Conservation (phyloP, 1,284 basidiomycete genomes). For the Apiotrichum laibachii region DNA sequence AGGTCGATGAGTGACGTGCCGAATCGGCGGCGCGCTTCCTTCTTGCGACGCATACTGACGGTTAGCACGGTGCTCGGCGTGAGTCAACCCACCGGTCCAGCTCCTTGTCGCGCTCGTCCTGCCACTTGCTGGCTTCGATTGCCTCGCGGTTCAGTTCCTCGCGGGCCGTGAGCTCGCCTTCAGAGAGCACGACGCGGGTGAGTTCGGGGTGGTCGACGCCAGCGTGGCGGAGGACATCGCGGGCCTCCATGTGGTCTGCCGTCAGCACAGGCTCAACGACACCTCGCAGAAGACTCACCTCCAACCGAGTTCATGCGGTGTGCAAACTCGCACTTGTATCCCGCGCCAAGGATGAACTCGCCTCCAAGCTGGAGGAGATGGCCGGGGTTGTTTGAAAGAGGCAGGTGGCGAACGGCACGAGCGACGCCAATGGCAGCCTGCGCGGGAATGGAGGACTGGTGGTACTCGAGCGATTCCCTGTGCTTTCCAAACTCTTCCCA, state of each 20-base stretch:
- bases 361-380: conserved; percentile 48
- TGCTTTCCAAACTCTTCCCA: conserved; percentile 36
- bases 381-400: conserved; percentile 40
- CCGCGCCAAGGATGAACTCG: conserved; percentile 45
- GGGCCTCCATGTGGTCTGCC: conserved; percentile 47
- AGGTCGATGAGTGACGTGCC: background rate
- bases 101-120: conserved; percentile 8
- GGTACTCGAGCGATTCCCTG: conserved; percentile 35
- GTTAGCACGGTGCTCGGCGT: background rate
- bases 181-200: background rate
- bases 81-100: conserved; percentile 6
- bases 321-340: conserved; percentile 46
- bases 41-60: conserved; percentile 7
- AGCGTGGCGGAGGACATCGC: conserved; percentile 23
- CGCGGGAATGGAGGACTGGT: conserved; percentile 35
- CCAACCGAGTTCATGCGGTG: conserved; percentile 49
- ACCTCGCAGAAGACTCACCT: conserved; percentile 29
- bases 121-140: background rate
- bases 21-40: background rate
- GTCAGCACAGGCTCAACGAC: background rate
- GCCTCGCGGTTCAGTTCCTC: conserved; percentile 9
- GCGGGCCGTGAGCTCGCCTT: conserved; percentile 2
- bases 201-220: conserved; percentile 2
- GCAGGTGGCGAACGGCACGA: conserved; percentile 43
- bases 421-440: conserved; percentile 41